Base-by-base conservation (phyloP, 108 stramenopile species). In the Licmophora abbreviata region DNA sequence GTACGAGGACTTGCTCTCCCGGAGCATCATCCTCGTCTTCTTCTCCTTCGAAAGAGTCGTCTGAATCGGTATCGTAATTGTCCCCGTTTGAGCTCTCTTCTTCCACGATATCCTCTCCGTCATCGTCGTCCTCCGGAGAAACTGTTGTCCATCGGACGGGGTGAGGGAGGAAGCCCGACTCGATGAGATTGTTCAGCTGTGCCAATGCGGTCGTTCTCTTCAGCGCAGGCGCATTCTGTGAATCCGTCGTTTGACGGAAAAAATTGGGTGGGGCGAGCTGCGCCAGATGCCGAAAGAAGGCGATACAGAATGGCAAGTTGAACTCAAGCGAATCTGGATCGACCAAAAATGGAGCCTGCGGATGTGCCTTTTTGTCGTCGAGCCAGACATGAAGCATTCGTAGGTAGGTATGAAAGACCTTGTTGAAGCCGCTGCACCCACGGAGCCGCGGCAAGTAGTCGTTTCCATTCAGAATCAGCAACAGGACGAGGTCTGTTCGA, bases 391-490 rank as follows among this genome's bases (percentile, higher is more conserved):
- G 64, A 27, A 61, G 24, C 0, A 73, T 23, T 23, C 47, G 29
- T 24, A 72, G 29, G 48, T 85, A 84, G 17, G 42, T 30, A 1
- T 59, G 43, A 46, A 79, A 78, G 21, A 81, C 48, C 12, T 59
- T 44, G 26, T 76, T 66, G 31, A 84, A 84, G 1, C 71, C 72
- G 9, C 51, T 48, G 29, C 49, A 66, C 28, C 81, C 84, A 46
- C 73, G 54, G 32, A 89, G 27, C 40, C 79, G 81, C 20, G 88
- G 87, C 5, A 95, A 59, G 49, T 93, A 95, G 51, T 95, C 94
- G 47, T 95, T 95, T 4, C 94, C 94, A 69, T 85, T 87, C 43
- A 95, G 33, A 32, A 93, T 81, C 21, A 92, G 45, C 7, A 93
- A 56, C 2, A 93, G 42, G 4, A 85, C 77, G 23, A 85, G 33